Percentiles rank a stretch among this genome's conserved stretches.
Evolutionary conservation across 257 asterid genomes (phyloP).

Genomic region (Ballota nigra): DNA sequence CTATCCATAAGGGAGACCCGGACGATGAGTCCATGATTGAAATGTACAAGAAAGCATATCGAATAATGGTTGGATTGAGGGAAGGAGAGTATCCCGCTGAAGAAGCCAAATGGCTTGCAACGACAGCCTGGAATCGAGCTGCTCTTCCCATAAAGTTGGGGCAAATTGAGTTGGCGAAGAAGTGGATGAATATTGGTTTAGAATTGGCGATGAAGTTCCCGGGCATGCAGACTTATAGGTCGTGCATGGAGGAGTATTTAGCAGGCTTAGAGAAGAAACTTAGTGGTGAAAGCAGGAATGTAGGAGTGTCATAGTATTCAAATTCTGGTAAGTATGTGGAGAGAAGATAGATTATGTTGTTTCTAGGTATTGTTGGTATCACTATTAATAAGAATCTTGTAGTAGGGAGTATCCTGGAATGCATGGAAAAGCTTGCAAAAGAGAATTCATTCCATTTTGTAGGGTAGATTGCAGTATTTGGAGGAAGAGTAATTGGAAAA

Average conservation of each 20-base stretch:
- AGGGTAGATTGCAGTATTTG: no score
- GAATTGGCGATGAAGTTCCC: slow-evolving; percentile 71
- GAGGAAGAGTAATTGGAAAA: no score
- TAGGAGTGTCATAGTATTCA: slow-evolving; percentile 25
- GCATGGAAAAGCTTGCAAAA: background rate
- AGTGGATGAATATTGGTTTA: slow-evolving; percentile 89
- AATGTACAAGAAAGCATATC: slow-evolving; percentile 67
- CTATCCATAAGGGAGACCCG: slow-evolving; percentile 45
- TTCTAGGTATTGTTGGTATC: background rate
- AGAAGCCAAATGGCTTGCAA: slow-evolving; percentile 93
- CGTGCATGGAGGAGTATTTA: slow-evolving; percentile 90
- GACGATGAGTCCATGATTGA: slow-evolving; percentile 57
- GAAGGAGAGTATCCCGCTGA: slow-evolving; percentile 86
- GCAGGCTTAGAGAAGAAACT: slow-evolving; percentile 49
- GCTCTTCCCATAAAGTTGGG: slow-evolving; percentile 83
- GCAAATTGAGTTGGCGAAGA: slow-evolving; percentile 54
- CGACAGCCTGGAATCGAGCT: slow-evolving; percentile 97
- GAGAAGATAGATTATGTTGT: slow-evolving; percentile 13
- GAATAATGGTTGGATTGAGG: slow-evolving; percentile 88
- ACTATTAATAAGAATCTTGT: background rate
- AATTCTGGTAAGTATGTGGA: background rate
- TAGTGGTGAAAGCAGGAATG: slow-evolving; percentile 32
- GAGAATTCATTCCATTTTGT: background rate
- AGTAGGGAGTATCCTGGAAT: background rate
- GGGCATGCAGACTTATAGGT: slow-evolving; percentile 67